phyloP scores from a whole-genome alignment of 2,329 filamentous ascomycete species.

The Cercospora sp. region DNA sequence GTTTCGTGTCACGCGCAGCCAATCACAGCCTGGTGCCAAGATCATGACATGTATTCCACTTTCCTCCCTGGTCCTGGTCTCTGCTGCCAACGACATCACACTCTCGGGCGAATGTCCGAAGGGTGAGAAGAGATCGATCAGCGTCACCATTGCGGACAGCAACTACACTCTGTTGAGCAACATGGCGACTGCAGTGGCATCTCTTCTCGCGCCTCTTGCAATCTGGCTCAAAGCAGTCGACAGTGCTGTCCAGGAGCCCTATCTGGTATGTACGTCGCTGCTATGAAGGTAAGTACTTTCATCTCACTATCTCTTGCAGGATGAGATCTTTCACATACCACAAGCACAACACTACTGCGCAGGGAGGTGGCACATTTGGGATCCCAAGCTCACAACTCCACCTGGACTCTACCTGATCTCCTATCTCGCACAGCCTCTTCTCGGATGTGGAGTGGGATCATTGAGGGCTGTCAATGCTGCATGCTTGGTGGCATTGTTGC shows the following conservation, averaged over 20 bases:
- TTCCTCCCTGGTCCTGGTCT: background rate
- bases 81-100: background rate
- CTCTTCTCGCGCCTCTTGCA: constrained; percentile 29
- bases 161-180: background rate
- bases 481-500: constrained; percentile 42
- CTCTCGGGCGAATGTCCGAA: background rate
- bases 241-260: constrained; percentile 56
- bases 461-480: constrained; percentile 44
- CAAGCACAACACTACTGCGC: constrained; percentile 87
- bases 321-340: constrained; percentile 85
- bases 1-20: constrained; percentile 9
- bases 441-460: constrained; percentile 44
- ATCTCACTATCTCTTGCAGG: constrained; percentile 52
- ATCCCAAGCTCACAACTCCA: constrained; percentile 95
- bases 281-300: constrained; percentile 25
- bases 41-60: background rate
- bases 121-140: background rate
- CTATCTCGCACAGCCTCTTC: constrained; percentile 42
- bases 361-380: constrained; percentile 75
- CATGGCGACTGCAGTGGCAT: constrained; percentile 29
- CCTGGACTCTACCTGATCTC: constrained; percentile 66
- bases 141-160: background rate
- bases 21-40: constrained; percentile 2
- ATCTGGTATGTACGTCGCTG: constrained; percentile 52
- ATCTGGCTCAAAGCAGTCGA: constrained; percentile 46